Evolutionary conservation across 306 rosid species (phyloP), one percentile per base, ranked within the genome.

Genomic region (Glycine soja): DNA sequence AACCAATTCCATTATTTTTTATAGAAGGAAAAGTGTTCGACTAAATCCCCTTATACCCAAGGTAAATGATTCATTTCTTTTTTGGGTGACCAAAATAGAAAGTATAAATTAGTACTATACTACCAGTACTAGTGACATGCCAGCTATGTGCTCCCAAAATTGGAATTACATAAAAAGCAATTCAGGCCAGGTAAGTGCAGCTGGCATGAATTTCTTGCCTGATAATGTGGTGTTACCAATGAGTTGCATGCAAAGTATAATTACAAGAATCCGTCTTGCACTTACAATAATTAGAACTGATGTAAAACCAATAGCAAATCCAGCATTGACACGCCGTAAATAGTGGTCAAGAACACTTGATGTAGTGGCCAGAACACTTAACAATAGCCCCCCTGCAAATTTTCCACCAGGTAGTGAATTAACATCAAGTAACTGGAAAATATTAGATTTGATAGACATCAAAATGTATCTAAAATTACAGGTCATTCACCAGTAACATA

Each of bases 211-310:
- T 75, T 6, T 70, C 63, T 80, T 42, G 70, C 34, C 52, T 42
- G 50, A 14, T 54, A 47, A 32, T 62, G 5, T 42, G 52, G 57
- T 66, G 57, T 50, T 14, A 45, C 38, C 48, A 57, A 76, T 40
- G 64, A 52, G 74, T 56, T 1, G 81, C 78, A 72, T 38, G 78
- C 63, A 72, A 66, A 80, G 40, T 58, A 76, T 51, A 50, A 62
- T 12, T 71, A 67, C 53, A 78, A 48, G 75, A 62, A 72, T 69
- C 67, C 46, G 54, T 64, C 57, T 48, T 15, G 89, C 30, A 87
- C 98, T 91, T 89, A 92, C 99, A 83, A 95, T 95, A 78, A 95
- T 95, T 75, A 95, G 85, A 77, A 95, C 90, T 15, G 99, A 95
- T 63, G 99, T 95, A 81, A 95, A 92, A 86, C 99, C 99, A 72